A percentile compares a stretch with the other conserved stretches of the same genome.
Evolutionary conservation across 2,329 filamentous ascomycete species (phyloP).

Genomic region (Diaporthe ampelina): DNA sequence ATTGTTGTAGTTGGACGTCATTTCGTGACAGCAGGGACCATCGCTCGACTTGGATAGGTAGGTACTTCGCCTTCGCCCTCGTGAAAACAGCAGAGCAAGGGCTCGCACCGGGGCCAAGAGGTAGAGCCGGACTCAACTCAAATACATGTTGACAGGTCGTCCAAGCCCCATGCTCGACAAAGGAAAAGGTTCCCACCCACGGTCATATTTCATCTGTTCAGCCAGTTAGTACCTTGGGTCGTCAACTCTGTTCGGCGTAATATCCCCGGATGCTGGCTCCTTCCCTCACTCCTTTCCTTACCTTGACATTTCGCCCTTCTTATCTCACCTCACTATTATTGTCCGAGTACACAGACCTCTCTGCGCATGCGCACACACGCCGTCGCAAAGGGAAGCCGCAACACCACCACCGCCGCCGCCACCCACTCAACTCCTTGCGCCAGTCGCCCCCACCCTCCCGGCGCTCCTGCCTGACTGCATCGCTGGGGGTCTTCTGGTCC

Average conservation of each 20-base stretch:
- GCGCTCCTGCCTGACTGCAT: conserved; percentile 18
- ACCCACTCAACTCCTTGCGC: conserved; percentile 1
- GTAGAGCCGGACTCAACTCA: neutral
- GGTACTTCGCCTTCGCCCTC: neutral
- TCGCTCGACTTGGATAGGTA: neutral
- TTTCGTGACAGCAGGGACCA: conserved; percentile 21
- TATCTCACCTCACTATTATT: conserved; percentile 23
- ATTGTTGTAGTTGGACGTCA: conserved; percentile 6
- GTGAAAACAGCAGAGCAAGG: neutral
- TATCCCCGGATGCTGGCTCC: conserved; percentile 6
- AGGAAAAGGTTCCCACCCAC: neutral
- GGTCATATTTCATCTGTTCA: neutral
- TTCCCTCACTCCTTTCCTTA: neutral
- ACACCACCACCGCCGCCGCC: neutral
- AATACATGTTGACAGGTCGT: neutral
- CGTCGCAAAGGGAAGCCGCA: neutral
- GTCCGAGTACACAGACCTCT: neutral
- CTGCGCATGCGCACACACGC: neutral
- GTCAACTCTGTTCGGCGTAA: neutral
- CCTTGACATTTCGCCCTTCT: no score
- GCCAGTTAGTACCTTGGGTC: neutral
- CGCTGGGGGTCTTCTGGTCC: neutral
- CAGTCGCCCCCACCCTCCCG: conserved; percentile 5
- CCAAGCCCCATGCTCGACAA: neutral
- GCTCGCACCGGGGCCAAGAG: neutral